Conservation (phyloP, 148 eudicot species). For the Pharnaceum exiguum region DNA sequence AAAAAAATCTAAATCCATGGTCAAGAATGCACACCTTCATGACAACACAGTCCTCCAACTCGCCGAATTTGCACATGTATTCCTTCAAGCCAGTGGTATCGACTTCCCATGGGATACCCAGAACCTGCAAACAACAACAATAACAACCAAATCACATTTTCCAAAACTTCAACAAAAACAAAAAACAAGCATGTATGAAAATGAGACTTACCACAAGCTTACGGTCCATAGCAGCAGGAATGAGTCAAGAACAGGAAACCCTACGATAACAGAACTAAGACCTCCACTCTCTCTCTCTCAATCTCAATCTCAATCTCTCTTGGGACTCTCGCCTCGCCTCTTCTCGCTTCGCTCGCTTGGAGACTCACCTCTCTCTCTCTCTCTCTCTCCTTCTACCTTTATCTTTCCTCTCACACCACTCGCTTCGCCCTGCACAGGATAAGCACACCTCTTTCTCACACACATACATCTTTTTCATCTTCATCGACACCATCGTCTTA, state of each 20-base stretch:
- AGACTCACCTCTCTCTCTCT: constrained; percentile 31
- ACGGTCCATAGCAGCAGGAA: constrained; percentile 35
- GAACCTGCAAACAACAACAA: constrained; percentile 39
- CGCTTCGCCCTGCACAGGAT: constrained; percentile 86
- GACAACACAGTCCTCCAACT: constrained; percentile 91
- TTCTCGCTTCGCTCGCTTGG: too few species aligned
- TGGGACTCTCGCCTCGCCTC: constrained; percentile 21
- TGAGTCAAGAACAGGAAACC: neutral
- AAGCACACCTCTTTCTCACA: constrained; percentile 99
- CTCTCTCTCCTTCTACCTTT: constrained; percentile 39
- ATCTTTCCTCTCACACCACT: constrained; percentile 70
- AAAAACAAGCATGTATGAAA: constrained; percentile 1
- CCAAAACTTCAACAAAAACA: neutral
- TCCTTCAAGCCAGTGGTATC: constrained; percentile 89
- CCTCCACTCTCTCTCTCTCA: constrained; percentile 10
- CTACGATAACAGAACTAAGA: constrained; percentile 8
- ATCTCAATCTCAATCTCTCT: constrained; percentile 1
- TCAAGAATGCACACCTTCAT: constrained; percentile 58
- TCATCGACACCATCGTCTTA: constrained; percentile 12
- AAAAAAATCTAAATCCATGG: neutral
- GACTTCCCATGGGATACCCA: constrained; percentile 98
- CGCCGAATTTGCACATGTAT: constrained; percentile 89
- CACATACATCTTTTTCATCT: constrained; percentile 52
- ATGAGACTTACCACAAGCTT: constrained; percentile 99
- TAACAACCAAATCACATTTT: neutral